Evolutionary conservation across 768 basidiomycete species (phyloP), one percentile per base, ranked within the genome.

Genomic region (Hemileccinum rubropunctum): DNA sequence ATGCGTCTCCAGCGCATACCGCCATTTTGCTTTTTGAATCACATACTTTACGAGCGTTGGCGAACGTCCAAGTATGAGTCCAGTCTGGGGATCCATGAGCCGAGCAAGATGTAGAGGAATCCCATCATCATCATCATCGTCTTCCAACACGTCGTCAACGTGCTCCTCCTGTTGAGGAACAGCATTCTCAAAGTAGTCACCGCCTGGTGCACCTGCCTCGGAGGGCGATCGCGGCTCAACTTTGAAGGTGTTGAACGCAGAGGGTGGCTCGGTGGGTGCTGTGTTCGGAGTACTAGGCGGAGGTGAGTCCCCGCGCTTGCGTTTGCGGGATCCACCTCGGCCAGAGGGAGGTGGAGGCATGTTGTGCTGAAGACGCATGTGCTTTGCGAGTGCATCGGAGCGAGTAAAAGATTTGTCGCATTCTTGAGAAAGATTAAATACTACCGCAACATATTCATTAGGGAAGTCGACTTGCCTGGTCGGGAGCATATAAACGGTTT

Each of bases 371-470:
- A 89, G 81, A 21, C 91, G 85, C 81, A 93, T 86, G 67, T 97
- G 94, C 63, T 95, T 95, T 18, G 85, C 85, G 17, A 95, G 81
- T 9, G 94, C 92, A 69, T 97, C 94, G 2, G 92, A 92, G 37
- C 94, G 91, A 9, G 93, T 94, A 69, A 98, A 98, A 0, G 90
- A 87, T 60, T 92, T 94, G 74, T 91, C 91, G 64, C 95, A 98
- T 72, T 94, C 94, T 95, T 17, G 17, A 1, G 1, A 14, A 4
- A 21, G 3, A 18, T 28, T 17, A 28, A 26, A n/a, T 13, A 2
- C 8, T 18, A 3, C 15, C 41, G 12, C 32, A 7, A 35, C 21
- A 14, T 5, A 7, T n/a, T n/a, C 10, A 5, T 21, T n/a, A 23
- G 33, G 20, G 14, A 1, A 1, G 10, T 20, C 33, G 34, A 66